Base-by-base conservation (phyloP, 2,329 filamentous ascomycete species). In the Colletotrichum noveboracense region DNA sequence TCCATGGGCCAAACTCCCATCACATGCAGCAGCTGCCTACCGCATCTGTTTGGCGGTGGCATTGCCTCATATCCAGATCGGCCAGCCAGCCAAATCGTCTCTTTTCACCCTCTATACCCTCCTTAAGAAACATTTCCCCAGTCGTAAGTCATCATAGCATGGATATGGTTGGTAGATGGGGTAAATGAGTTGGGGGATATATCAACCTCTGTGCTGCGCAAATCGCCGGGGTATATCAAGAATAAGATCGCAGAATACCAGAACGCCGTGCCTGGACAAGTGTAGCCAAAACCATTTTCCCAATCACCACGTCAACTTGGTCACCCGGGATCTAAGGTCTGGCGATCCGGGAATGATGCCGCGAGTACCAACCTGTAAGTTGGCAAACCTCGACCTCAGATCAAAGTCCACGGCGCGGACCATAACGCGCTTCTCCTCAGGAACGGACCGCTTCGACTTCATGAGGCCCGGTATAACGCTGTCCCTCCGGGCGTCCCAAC, bases 381-480 rank as follows among this genome's bases (percentile, higher is more conserved):
- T 82, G 6, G 90, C 90, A 69, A 83, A 84, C 61, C 88, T 87
- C 65, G 87, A 84, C 36, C 88, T 87, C 64, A 92, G 84, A 78
- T 92, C 88, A 78, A 92, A 92, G 77, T 91, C 88, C 24, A 91
- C 89, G 0, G 88, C 83, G 71, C 88, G 86, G 61, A 92, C 86
- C 86, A 91, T 91, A 71, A 92, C 85, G 12, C 90, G 87, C 79
- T 85, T 89, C 72, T 89, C 86, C 74, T 89, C 89, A 0, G 90
- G 89, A 7, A 92, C 86, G 7, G 79, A 82, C 66, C 77, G 80
- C 60, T 79, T 80, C n/a, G 68, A 26, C 56, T 58, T 71, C 56
- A 71, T 77, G 36, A 56, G 77, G 7, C 78, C 80, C 77, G 70
- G 55, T 1, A 76, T 78, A 52, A 78, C 78, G 48, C 80, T 82